These are phyloP conservation scores for Melanomma pulvis-pyrius DNA, from an alignment of 495 filamentous ascomycete genomes.

Conservation along the genomic window DNA sequence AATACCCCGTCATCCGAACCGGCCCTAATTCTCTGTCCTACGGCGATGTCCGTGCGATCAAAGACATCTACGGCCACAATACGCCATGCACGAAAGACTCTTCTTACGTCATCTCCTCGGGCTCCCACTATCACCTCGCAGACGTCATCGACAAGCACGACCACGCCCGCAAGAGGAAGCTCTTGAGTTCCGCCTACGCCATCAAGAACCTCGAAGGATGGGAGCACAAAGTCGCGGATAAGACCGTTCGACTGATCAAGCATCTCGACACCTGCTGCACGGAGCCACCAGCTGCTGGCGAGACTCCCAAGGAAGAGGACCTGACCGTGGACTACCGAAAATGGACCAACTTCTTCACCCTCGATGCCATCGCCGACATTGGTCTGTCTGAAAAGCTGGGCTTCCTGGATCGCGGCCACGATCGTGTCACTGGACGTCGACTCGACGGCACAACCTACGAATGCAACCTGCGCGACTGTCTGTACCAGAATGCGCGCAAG, in stretches of 20 bases:
- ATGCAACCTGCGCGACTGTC: conserved; percentile 50
- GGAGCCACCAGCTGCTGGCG: neutral
- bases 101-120: conserved; percentile 49
- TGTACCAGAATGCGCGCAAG: conserved; percentile 52
- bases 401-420: conserved; percentile 54
- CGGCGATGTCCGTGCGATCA: conserved; percentile 52
- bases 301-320: conserved; percentile 19
- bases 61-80: conserved; percentile 59
- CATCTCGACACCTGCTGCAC: conserved; percentile 38
- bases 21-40: conserved; percentile 59
- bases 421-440: conserved; percentile 47
- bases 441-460: conserved; percentile 50
- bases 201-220: conserved; percentile 59
- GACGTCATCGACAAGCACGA: conserved; percentile 55
- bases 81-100: conserved; percentile 55
- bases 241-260: conserved; percentile 44
- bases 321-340: conserved; percentile 30
- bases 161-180: conserved; percentile 54
- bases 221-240: conserved; percentile 61
- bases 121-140: conserved; percentile 51
- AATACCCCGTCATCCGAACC: conserved; percentile 53
- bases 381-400: conserved; percentile 56
- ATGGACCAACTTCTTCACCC: conserved; percentile 34
- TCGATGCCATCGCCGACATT: conserved; percentile 54
- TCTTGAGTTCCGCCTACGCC: conserved; percentile 57